A percentile compares a stretch with the other conserved stretches of the same genome.
Conservation (phyloP, 352 stramenopile species). For the Pythium oligandrum region DNA sequence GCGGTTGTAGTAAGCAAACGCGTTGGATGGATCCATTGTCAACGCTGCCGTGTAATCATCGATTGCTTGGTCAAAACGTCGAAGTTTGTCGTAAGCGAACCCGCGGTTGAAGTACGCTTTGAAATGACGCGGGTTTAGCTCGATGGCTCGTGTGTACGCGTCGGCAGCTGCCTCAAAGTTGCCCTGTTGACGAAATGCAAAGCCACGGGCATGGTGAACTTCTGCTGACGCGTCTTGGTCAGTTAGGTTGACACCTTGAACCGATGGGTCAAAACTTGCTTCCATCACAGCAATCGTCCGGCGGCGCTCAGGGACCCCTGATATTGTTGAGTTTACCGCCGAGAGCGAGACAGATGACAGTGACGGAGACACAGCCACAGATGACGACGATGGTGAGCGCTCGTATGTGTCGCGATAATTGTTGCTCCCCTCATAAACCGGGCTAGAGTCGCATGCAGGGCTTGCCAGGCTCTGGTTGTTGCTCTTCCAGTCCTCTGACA, state of each 20-base stretch:
- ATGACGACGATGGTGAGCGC: not conserved
- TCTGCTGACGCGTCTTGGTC: conserved; percentile 30
- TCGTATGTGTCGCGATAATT: conserved; percentile 3
- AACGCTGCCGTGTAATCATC: conserved; percentile 71
- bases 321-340: too few species aligned
- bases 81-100: conserved; percentile 83
- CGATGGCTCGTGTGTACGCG: conserved; percentile 77
- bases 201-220: conserved; percentile 54
- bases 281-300: conserved; percentile 30
- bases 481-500: conserved; percentile 5
- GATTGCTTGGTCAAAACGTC: conserved; percentile 69
- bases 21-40: conserved; percentile 62
- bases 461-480: conserved; percentile 8
- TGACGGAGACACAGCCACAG: too few species aligned
- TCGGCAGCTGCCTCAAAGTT: conserved; percentile 74
- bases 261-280: not conserved
- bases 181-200: conserved; percentile 70
- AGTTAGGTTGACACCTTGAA: not conserved
- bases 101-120: conserved; percentile 88
- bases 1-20: conserved; percentile 79
- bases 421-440: not conserved
- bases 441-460: not conserved
- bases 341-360: too few species aligned
- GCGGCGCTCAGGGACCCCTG: conserved; percentile 4
- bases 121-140: conserved; percentile 74